Evolutionary conservation across 371 early-diverging fungal species (phyloP).

Genomic region (Mortierella sp.): DNA sequence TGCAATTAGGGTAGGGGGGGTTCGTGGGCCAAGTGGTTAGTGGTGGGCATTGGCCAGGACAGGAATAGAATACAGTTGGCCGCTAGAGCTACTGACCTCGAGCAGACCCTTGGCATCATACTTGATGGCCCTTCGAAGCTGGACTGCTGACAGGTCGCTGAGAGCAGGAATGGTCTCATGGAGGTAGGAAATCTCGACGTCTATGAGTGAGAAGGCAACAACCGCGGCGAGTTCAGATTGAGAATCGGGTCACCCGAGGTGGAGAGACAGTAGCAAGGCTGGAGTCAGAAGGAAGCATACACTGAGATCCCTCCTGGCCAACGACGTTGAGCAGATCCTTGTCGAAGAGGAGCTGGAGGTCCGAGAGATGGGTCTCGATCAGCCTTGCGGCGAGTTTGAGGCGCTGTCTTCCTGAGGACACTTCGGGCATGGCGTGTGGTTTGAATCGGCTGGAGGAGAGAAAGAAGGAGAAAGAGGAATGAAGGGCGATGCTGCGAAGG

Average conservation of each 20-base stretch:
- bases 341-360: conserved; percentile 42
- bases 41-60: too few species aligned
- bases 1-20: too few species aligned
- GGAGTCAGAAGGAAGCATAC: not conserved
- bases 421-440: conserved; percentile 17
- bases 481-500: not conserved
- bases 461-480: not conserved
- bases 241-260: not conserved
- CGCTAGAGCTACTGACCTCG: too few species aligned
- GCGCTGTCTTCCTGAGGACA: conserved; percentile 33
- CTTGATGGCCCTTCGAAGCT: conserved; percentile 45
- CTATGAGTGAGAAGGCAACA: conserved; percentile 8
- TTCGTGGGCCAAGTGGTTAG: too few species aligned
- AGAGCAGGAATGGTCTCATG: conserved; percentile 25
- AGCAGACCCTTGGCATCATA: conserved; percentile 35
- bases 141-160: conserved; percentile 16
- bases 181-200: conserved; percentile 19
- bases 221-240: not conserved
- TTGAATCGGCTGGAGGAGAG: not conserved
- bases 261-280: not conserved
- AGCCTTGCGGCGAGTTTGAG: conserved; percentile 30
- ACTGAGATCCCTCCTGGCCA: conserved; percentile 24
- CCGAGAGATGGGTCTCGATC: conserved; percentile 36
- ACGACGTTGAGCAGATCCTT: conserved; percentile 19
- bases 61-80: too few species aligned